Evolutionary conservation across 139 green algal genomes (phyloP).

Genomic region (Asterochloris sp.): DNA sequence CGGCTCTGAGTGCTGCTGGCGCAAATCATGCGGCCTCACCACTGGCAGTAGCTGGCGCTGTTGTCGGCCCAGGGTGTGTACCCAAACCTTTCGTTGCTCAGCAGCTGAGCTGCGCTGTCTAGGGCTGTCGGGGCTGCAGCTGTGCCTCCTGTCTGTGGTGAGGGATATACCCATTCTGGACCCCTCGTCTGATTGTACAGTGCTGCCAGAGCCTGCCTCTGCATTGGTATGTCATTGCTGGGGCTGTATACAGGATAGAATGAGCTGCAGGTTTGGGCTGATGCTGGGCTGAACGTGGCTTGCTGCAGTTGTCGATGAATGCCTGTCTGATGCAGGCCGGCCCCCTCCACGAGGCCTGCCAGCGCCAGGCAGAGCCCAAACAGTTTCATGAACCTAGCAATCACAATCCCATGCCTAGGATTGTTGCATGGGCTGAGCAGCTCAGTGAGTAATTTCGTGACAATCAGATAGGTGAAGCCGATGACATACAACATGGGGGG

Average conservation of each 20-base stretch:
- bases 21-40: not conserved
- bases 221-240: not conserved
- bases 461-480: too few species aligned
- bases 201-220: slow-evolving; percentile 6
- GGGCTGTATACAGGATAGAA: not conserved
- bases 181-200: not conserved
- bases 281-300: too few species aligned
- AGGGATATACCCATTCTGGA: not conserved
- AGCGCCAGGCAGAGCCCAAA: too few species aligned
- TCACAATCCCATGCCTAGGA: too few species aligned
- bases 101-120: not conserved
- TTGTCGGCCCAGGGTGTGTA: slow-evolving; percentile 4
- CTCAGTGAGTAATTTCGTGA: too few species aligned
- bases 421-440: too few species aligned
- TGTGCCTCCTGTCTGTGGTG: not conserved
- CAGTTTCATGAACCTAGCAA: too few species aligned
- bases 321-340: too few species aligned
- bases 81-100: not conserved
- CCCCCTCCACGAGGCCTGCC: too few species aligned
- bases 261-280: too few species aligned
- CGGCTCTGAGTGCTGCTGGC: not conserved
- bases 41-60: slow-evolving; percentile 11
- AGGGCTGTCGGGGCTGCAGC: not conserved
- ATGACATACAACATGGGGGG: too few species aligned
- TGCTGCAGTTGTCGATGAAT: too few species aligned